A percentile compares a stretch with the other conserved stretches of the same genome.
Conservation (phyloP, 2,329 filamentous ascomycete species). For the Aspergillus flavus region DNA sequence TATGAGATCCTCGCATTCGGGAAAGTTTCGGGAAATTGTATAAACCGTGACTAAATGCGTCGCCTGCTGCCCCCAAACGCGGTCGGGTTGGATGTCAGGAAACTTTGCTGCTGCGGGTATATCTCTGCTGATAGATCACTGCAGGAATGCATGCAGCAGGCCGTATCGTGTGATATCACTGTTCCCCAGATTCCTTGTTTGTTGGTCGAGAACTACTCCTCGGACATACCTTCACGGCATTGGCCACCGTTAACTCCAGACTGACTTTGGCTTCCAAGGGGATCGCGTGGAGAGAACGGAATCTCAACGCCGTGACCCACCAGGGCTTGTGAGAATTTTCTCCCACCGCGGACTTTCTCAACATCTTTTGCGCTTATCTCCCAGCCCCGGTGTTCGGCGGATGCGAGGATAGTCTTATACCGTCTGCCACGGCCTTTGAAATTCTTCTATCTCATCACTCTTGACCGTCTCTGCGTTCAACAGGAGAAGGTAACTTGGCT, state of each 20-base stretch:
- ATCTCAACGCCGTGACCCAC: slow-evolving; percentile 6
- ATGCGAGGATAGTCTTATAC: neutral
- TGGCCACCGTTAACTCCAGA: slow-evolving; percentile 3
- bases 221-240: neutral
- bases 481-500: neutral
- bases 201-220: neutral
- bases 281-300: slow-evolving; percentile 4
- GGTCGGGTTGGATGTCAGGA: neutral
- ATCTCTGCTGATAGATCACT: neutral
- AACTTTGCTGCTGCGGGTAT: neutral
- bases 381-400: neutral
- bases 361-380: neutral
- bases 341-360: slow-evolving; percentile 1
- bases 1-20: neutral
- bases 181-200: neutral
- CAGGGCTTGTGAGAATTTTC: slow-evolving; percentile 7
- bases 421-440: neutral
- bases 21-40: slow-evolving; percentile 1
- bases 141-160: neutral
- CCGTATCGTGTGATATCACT: neutral
- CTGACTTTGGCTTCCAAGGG: neutral
- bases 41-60: slow-evolving; percentile 1
- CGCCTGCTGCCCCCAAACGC: neutral
- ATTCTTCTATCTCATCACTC: neutral
- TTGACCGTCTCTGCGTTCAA: neutral